Evolutionary conservation across 208 protist genomes (phyloP).

Genomic region (Entamoeba moshkovskii): DNA sequence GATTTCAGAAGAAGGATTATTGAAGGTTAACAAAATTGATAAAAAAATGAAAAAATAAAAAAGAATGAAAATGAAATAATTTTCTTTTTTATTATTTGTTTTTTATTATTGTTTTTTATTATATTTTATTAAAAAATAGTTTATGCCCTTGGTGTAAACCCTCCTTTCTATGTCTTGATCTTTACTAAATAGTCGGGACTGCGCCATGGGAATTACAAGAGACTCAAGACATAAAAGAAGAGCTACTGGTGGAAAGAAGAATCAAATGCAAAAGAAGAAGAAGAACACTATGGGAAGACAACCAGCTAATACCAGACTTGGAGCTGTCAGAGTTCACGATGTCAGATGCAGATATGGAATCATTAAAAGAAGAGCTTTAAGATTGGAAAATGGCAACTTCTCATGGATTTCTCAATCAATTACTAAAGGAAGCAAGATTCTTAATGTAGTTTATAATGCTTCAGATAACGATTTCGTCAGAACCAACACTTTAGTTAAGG

Average conservation of each 20-base stretch:
- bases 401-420: slow-evolving; percentile 68
- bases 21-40: too few species aligned
- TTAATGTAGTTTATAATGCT: slow-evolving; percentile 97
- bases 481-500: slow-evolving; percentile 98
- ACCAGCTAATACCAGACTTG: slow-evolving; percentile 83
- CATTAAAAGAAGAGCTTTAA: slow-evolving; percentile 89
- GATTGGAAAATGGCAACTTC: slow-evolving; percentile 93
- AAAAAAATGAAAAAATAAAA: too few species aligned
- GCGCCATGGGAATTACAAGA: slow-evolving; percentile 77
- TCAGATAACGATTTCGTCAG: slow-evolving; percentile 96
- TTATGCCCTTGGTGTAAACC: too few species aligned
- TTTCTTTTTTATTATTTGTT: too few species aligned
- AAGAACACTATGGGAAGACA: slow-evolving; percentile 87
- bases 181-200: neutral
- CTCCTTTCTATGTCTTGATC: too few species aligned
- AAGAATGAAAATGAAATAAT: too few species aligned
- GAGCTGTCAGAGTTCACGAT: slow-evolving; percentile 20
- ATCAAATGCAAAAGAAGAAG: slow-evolving; percentile 70
- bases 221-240: slow-evolving; percentile 88
- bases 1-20: too few species aligned
- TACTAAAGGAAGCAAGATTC: slow-evolving; percentile 73
- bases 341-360: slow-evolving; percentile 86
- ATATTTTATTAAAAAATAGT: too few species aligned
- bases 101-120: too few species aligned
- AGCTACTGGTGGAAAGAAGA: slow-evolving; percentile 79